Percentiles rank a stretch among this genome's conserved stretches.
Evolutionary conservation across 768 basidiomycete genomes (phyloP).

Genomic region (Artomyces pyxidatus): DNA sequence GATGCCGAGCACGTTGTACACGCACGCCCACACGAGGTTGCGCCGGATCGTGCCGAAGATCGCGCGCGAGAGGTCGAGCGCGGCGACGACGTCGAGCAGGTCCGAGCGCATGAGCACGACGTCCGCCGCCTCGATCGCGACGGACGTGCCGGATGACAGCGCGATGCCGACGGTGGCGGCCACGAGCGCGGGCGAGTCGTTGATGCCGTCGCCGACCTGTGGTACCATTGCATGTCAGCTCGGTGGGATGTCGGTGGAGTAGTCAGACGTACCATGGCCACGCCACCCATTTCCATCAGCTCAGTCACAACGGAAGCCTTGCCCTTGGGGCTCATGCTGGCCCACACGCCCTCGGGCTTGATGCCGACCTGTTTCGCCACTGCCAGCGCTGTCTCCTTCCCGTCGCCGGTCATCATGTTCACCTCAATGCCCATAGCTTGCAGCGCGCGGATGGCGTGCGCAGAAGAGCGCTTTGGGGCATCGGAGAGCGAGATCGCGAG

Average conservation of each 20-base stretch:
- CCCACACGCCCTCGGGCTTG: constrained; percentile 72
- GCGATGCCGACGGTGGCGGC: constrained; percentile 96
- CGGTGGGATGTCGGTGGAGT: not conserved
- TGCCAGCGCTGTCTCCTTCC: constrained; percentile 75
- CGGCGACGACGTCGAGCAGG: constrained; percentile 94
- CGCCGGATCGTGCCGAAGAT: constrained; percentile 89
- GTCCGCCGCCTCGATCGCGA: constrained; percentile 97
- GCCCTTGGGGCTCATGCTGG: constrained; percentile 91
- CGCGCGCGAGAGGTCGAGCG: constrained; percentile 78
- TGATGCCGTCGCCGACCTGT: constrained; percentile 97
- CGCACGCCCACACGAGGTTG: constrained; percentile 93
- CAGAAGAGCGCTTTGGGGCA: constrained; percentile 77
- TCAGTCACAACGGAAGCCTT: constrained; percentile 84
- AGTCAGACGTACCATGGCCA: constrained; percentile 91
- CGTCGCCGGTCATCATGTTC: constrained; percentile 91
- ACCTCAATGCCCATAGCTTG: constrained; percentile 89
- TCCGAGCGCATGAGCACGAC: constrained; percentile 97
- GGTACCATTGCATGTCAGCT: not conserved
- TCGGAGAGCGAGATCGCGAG: constrained; percentile 84
- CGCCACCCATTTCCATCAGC: constrained; percentile 66
- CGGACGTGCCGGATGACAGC: constrained; percentile 90
- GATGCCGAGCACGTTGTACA: constrained; percentile 90
- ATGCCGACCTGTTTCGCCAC: constrained; percentile 91
- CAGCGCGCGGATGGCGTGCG: constrained; percentile 72
- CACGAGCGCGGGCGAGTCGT: constrained; percentile 95